Evolutionary conservation across 441 rosid genomes (phyloP), one percentile per base, ranked within the genome.

Genomic region (Euphorbia schlechtendalii): DNA sequence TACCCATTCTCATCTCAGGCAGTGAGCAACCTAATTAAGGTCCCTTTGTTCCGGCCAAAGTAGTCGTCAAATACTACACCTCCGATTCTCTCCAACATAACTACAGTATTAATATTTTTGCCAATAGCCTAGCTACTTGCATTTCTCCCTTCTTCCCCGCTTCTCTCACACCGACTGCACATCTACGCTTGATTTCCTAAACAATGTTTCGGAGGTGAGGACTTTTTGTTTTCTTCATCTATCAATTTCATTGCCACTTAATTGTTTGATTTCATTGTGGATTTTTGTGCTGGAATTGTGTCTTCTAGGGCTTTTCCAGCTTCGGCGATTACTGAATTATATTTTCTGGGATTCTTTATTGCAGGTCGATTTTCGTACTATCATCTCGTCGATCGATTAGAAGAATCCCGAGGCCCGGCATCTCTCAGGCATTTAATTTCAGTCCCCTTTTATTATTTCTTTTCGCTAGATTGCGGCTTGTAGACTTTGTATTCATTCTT

Each of bases 311-410:
- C 10, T 41, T 5, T 55, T 49, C 46, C 48, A 54, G 40, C 61
- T 59, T 55, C 25, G 43, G 30, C 63, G 34, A 17, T 25, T 18
- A 17, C 22, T 65, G 6, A 40, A 32, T 32, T 32, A 6, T 32
- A 32, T 43, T 49, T 49, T 45, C 20, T 20, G 4, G 27, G 34
- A 17, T 34, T 41, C 10, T n/a, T 54, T 76, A 64, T 75, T 40
- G 49, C 81, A 87, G 92, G 89, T 84, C 90, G 55, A 58, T 89
- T 75, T 77, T 82, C 74, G 87, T 85, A 74, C 69, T 85, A 49
- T 77, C 94, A 3, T 73, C 73, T 38, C 84, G 83, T 69, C 83
- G 63, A 79, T 80, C 85, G 21, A 25, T 66, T 24, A 64, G 76
- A 71, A 86, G 85, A 68, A 56, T 80, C 59, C 85, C 82, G 9